Conservation (phyloP, 1,284 basidiomycete genomes). For the Irpex sp. region DNA sequence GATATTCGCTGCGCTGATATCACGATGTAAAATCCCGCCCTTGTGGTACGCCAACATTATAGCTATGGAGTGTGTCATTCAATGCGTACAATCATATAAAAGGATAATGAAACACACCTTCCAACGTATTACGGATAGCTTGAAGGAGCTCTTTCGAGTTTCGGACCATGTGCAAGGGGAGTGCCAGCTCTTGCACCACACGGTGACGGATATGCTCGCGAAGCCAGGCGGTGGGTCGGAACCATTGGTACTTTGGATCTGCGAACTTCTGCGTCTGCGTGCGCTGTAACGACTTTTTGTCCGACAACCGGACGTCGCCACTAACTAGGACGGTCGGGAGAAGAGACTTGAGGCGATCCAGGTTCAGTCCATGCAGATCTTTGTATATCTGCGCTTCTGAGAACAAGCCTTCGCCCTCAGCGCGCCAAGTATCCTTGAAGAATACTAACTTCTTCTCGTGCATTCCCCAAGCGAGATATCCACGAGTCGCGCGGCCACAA, state of each 20-base stretch:
- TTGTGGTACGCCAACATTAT: not conserved
- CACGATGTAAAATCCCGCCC: not conserved
- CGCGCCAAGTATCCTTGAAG: slow-evolving; percentile 4
- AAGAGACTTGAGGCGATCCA: not conserved
- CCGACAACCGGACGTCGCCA: not conserved
- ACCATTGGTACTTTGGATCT: not conserved
- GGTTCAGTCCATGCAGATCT: not conserved
- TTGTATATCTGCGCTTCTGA: not conserved
- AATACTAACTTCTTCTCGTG: not conserved
- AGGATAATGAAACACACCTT: not conserved
- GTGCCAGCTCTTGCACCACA: not conserved
- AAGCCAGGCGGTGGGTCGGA: not conserved
- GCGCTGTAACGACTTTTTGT: not conserved
- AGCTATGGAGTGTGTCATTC: not conserved
- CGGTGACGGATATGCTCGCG: not conserved
- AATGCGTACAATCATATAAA: not conserved
- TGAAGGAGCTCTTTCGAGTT: not conserved
- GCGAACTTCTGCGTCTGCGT: not conserved
- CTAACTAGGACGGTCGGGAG: not conserved
- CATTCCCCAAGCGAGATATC: not conserved
- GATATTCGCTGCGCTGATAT: slow-evolving; percentile 2
- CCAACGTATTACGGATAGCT: not conserved
- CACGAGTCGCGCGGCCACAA: not conserved
- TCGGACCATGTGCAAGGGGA: not conserved
- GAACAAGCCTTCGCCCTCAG: not conserved